A percentile compares a stretch with the other conserved stretches of the same genome.
Conservation (phyloP, 129 eudicot species). For the Artemisia tridentata region DNA sequence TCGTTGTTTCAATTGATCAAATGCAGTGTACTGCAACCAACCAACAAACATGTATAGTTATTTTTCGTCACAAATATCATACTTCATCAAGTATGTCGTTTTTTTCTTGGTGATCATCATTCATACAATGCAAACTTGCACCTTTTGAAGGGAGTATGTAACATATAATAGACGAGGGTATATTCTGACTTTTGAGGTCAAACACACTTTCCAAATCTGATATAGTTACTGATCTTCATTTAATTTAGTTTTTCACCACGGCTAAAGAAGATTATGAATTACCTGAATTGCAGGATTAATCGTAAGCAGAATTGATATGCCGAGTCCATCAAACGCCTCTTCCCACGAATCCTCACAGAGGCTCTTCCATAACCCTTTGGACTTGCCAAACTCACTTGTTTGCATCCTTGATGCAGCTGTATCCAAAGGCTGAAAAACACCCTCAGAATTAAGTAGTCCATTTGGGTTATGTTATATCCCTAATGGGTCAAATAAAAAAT, state of each 20-base stretch:
- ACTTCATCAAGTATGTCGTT: constrained; percentile 3
- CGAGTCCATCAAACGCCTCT: constrained; percentile 92
- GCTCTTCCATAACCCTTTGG: constrained; percentile 85
- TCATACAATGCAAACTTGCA: not conserved
- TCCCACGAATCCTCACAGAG: constrained; percentile 77
- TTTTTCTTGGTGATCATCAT: constrained; percentile 11
- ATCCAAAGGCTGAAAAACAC: constrained; percentile 73
- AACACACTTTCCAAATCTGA: not conserved
- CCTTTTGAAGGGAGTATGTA: not conserved
- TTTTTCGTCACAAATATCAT: not conserved
- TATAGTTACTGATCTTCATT: constrained; percentile 6
- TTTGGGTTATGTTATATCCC: too few relatives aligned
- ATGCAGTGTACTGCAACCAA: constrained; percentile 74
- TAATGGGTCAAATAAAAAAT: too few relatives aligned
- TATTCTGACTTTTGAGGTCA: constrained; percentile 3
- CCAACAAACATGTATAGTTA: not conserved
- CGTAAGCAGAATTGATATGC: constrained; percentile 92
- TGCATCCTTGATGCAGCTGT: constrained; percentile 99
- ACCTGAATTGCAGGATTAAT: constrained; percentile 97
- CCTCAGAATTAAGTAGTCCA: constrained; percentile 2
- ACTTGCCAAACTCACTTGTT: constrained; percentile 95
- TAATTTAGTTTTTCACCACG: too few relatives aligned
- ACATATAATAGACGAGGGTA: not conserved
- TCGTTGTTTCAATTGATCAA: constrained; percentile 83
- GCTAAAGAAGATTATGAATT: not conserved